Conservation (phyloP, 495 filamentous ascomycete genomes). For the Lophium mytilinum region DNA sequence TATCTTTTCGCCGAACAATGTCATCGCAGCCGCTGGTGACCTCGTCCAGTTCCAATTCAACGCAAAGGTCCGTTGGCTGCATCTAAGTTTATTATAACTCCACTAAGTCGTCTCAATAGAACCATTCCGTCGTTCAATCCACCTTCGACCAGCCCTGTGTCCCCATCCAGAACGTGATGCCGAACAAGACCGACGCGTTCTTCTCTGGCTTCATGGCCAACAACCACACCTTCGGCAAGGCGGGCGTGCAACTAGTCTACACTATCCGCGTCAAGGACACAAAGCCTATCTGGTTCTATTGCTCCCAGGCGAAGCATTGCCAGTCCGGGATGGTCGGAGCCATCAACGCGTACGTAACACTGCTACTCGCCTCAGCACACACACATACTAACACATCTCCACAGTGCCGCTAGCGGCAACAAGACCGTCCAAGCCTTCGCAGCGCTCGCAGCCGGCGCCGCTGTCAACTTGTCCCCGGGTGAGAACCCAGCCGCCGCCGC, state of each 20-base stretch:
- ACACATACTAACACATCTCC: background rate
- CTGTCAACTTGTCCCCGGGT: constrained; percentile 18
- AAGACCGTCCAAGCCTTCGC: constrained; percentile 19
- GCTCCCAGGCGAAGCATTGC: constrained; percentile 36
- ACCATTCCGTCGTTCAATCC: constrained; percentile 42
- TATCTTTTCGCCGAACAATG: constrained; percentile 32
- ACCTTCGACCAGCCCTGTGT: constrained; percentile 38
- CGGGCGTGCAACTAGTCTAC: constrained; percentile 13
- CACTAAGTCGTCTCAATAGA: constrained; percentile 23
- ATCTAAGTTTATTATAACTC: background rate
- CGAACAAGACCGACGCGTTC: constrained; percentile 29
- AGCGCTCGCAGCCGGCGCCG: constrained; percentile 4
- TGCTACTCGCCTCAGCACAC: background rate
- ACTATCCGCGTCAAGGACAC: constrained; percentile 35
- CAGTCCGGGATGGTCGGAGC: constrained; percentile 35
- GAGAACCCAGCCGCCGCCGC: background rate
- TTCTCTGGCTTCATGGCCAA: constrained; percentile 34
- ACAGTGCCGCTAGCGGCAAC: constrained; percentile 16
- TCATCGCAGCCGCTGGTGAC: constrained; percentile 38
- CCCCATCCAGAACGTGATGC: constrained; percentile 23
- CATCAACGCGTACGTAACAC: constrained; percentile 31
- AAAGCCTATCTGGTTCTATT: constrained; percentile 38
- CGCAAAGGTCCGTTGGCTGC: constrained; percentile 31
- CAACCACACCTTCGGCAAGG: background rate
- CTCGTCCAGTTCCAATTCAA: constrained; percentile 49